Evolutionary conservation across 2,329 filamentous ascomycete species (phyloP), one percentile per base, ranked within the genome.

Genomic region (Lecanicillium sp.): DNA sequence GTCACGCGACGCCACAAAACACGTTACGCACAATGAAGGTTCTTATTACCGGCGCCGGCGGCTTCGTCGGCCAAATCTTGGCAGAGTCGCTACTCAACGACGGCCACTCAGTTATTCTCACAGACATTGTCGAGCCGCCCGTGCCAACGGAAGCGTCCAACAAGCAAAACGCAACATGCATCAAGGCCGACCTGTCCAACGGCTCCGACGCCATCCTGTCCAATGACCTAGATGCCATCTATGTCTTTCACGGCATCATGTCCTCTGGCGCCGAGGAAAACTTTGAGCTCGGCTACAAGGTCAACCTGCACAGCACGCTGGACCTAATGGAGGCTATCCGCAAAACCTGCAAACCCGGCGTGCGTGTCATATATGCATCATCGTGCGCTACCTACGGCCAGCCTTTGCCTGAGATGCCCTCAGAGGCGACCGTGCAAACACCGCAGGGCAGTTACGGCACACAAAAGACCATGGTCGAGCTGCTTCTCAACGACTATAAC

Each of bases 191-290:
- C 35, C 41, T 48, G 14, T 27, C 34, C 14, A 33, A 32, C 3
- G 34, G 31, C 19, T 19, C 42, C 14, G 11, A 17, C 15, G 25
- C 22, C 3, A 35, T 42, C 5, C 41, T 47, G 19, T 15, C 37
- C 5, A 28, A 35, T 3, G 56, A 65, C 41, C 51, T 64, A 16
- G 63, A 70, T 35, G 64, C 67, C 13, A 64, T 72, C 37, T 78
- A 73, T 50, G 65, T 78, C 35, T 70, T 80, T 44, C 75, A 80
- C 51, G 76, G 75, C 41, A 75, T 79, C 56, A 79, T 80, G 76
- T 78, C 73, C 0, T 68, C 68, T 13, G 75, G 73, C 25, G 67
- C 73, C 4, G 75, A 80, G 57, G 70, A 69, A 28, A 71, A 78
- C 38, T 59, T 76, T 65, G 51, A 73, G 62, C 48, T 67, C 63